These are phyloP conservation scores for Waltiozyma sp. DNA, from an alignment of 1,139 yeast genomes.

Conservation along the genomic window DNA sequence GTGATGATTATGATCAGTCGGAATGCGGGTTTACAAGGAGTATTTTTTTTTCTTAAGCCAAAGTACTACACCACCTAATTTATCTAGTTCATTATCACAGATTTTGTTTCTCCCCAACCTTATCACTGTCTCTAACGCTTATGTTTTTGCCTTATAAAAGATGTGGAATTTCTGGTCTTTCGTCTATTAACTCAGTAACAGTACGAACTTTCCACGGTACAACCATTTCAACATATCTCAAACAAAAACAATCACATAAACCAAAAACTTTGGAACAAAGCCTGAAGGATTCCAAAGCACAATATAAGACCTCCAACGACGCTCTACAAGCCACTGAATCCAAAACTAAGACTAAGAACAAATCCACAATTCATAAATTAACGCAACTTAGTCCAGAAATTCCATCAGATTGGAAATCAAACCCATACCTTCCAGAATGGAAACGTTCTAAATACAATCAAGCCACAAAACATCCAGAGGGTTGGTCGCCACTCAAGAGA, in stretches of 20 bases:
- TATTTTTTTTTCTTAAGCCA: no score
- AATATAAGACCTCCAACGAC: no score
- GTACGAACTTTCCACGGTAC: not conserved
- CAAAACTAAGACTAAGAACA: no score
- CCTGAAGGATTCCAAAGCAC: not conserved
- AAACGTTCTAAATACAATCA: conserved; percentile 53
- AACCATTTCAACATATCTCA: not conserved
- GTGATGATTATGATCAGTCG: no score
- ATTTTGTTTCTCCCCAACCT: no score
- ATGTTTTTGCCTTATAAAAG: no score
- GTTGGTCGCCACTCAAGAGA: conserved; percentile 59
- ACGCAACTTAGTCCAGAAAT: conserved; percentile 8
- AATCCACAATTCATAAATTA: no score
- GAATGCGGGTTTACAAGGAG: no score
- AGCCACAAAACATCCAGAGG: conserved; percentile 42
- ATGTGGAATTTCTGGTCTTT: not conserved
- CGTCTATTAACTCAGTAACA: not conserved
- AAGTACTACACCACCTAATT: no score
- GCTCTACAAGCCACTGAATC: no score
- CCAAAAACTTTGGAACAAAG: conserved; percentile 9
- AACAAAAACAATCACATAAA: conserved; percentile 3
- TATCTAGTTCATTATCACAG: no score
- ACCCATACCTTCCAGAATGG: conserved; percentile 43
- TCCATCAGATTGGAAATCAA: conserved; percentile 15
- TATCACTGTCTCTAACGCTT: no score